Evolutionary conservation across 345 rosid genomes (phyloP), one percentile per base, ranked within the genome.

Genomic region (Adansonia digitata): DNA sequence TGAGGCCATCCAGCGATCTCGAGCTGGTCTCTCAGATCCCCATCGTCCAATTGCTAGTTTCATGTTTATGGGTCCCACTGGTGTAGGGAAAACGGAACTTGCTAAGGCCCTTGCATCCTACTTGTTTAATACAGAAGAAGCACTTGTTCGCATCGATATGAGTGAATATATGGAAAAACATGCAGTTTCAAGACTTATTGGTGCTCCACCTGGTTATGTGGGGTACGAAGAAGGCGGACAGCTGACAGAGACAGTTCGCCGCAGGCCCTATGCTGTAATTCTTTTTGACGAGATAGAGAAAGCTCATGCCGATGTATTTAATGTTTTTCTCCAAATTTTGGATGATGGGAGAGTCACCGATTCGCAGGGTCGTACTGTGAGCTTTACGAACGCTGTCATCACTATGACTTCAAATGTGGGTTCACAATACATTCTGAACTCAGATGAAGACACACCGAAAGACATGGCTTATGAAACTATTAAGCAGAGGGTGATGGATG

Each of bases 21-120:
- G 99, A 82, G 97, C 97, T n/a, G 98, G 98, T 43, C 92, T 96
- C 31, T 89, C 99, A 1, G 99, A 96, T 83, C 99, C 99, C 66
- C 89, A 84, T 40, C 97, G 97, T 75, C 99, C 99, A 31, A 96
- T 96, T 27, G 98, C 99, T 66, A 90, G 97, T 74, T 96, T 96
- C 84, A 96, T 96, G 98, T 92, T 96, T 78, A 96, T 96, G 99
- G 99, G 99, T 45, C 98, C 99, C 29, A 96, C 99, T 17, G 98
- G 99, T 80, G 98, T 96, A 55, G 98, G 99, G 24, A 96, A 96
- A 82, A 96, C 99, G n/a, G 98, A 96, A 80, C 75, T 96, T 57
- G 99, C 99, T 12, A 93, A 93, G 84, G 88, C 97, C 60, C 88
- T 96, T 24, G 98, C 99, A 29, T 89, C 99, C 14, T 92, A 93